A percentile compares a stretch with the other conserved stretches of the same genome.
Conservation (phyloP, 495 filamentous ascomycete species). For the Niebla homalea region DNA sequence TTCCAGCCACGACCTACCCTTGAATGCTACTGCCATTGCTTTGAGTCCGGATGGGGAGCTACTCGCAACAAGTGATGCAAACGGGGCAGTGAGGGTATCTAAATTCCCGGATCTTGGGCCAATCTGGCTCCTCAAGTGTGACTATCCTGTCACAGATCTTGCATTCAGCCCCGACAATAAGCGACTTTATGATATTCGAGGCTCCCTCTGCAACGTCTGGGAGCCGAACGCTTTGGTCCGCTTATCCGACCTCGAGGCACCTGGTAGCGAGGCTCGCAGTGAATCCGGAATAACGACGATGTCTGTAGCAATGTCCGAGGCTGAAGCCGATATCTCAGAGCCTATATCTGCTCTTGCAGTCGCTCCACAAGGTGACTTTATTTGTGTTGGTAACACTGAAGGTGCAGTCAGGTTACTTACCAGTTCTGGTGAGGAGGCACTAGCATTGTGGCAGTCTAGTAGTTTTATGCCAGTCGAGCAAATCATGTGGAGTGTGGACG, state of each 20-base stretch:
- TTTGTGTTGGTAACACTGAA: too few relatives aligned
- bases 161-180: slow-evolving; percentile 16
- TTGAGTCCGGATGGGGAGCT: slow-evolving; percentile 15
- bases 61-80: slow-evolving; percentile 12
- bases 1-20: slow-evolving; percentile 1
- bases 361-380: too few relatives aligned
- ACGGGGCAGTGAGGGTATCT: slow-evolving; percentile 16
- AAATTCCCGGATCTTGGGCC: slow-evolving; percentile 12
- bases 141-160: slow-evolving; percentile 8
- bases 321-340: too few relatives aligned
- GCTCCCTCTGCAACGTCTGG: slow-evolving; percentile 17
- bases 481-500: too few relatives aligned
- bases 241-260: slow-evolving; percentile 7
- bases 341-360: too few relatives aligned
- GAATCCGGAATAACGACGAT: too few relatives aligned
- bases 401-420: too few relatives aligned
- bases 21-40: not conserved
- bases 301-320: too few relatives aligned
- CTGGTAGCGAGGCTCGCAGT: not conserved
- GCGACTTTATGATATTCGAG: slow-evolving; percentile 20
- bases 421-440: too few relatives aligned
- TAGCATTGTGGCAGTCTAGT: too few relatives aligned
- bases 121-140: slow-evolving; percentile 11
- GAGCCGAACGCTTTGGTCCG: slow-evolving; percentile 17
- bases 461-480: too few relatives aligned